Evolutionary conservation across 768 basidiomycete species (phyloP).

Genomic region (Rhizopogon vesiculosus): DNA sequence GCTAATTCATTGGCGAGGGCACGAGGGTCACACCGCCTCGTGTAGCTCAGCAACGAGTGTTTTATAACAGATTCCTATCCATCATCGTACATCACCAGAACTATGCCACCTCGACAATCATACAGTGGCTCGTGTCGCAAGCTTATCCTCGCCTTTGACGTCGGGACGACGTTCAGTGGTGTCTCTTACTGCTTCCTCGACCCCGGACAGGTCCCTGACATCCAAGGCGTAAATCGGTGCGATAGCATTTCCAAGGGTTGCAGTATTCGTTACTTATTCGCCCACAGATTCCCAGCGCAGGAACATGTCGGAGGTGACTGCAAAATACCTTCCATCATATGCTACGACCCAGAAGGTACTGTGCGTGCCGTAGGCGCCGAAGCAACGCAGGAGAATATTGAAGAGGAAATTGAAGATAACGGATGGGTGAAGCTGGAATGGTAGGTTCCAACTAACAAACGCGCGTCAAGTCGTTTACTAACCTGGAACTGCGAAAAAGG

Average conservation of each 20-base stretch:
- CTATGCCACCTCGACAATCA: constrained; percentile 28
- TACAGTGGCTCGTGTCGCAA: constrained; percentile 38
- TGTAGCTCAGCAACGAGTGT: neutral
- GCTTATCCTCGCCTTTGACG: constrained; percentile 46
- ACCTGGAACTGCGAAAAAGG: constrained; percentile 13
- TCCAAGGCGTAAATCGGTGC: constrained; percentile 19
- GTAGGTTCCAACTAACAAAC: constrained; percentile 7
- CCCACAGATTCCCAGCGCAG: constrained; percentile 40
- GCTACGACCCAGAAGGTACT: constrained; percentile 37
- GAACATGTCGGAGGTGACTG: constrained; percentile 41
- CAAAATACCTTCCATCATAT: constrained; percentile 47
- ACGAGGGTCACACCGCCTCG: neutral
- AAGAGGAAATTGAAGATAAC: constrained; percentile 37
- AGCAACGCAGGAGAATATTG: constrained; percentile 32
- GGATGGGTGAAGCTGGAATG: constrained; percentile 26
- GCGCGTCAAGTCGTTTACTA: neutral
- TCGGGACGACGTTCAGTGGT: constrained; percentile 50
- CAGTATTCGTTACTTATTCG: constrained; percentile 5
- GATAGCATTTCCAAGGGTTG: neutral
- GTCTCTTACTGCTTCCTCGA: constrained; percentile 37
- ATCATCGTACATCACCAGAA: neutral
- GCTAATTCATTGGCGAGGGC: neutral
- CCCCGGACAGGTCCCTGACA: constrained; percentile 22
- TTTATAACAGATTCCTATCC: neutral
- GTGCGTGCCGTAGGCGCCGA: constrained; percentile 42